Evolutionary conservation across 1,284 basidiomycete species (phyloP), one percentile per base, ranked within the genome.

Genomic region (Wolfiporia cocos): DNA sequence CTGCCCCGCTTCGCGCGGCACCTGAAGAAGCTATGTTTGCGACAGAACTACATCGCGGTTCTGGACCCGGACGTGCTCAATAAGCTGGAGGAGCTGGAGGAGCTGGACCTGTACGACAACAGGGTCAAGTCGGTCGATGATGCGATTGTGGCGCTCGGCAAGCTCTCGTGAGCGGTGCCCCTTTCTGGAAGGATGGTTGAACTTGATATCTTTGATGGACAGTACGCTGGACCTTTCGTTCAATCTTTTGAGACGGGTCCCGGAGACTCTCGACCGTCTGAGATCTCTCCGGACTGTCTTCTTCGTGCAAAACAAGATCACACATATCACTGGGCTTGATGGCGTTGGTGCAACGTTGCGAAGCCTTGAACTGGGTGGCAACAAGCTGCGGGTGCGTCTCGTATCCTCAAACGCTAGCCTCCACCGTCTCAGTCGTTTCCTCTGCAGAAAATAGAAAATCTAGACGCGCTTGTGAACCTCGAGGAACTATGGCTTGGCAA

Each of bases 401-500:
- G 17, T 1, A 2, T 20, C 19, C 19, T 28, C 12, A 12, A 18
- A 33, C 3, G 18, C 7, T 23, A n/a, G n/a, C n/a, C n/a, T n/a
- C n/a, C n/a, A n/a, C n/a, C n/a, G n/a, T n/a, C n/a, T n/a, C n/a
- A n/a, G n/a, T n/a, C n/a, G n/a, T n/a, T n/a, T n/a, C n/a, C 38
- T 28, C 5, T 22, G 19, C 49, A 94, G 91, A 77, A 73, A 64
- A 94, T 99, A 48, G 92, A 98, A 60, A 86, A 89, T 41, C 64
- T 96, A 10, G 89, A 89, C n/a, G 73, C 77, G 5, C 69, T 96
- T 33, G 75, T 79, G 0, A 87, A 87, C 47, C 68, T 99, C 7
- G 88, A 93, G 50, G 93, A 98, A 54, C 70, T 99, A 1, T 99
- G 95, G 93, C 66, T 98, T 3, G 95, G 95, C 9, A 99, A 99